A percentile compares a stretch with the other conserved stretches of the same genome.
These are phyloP conservation scores for Aschersonia sp. DNA, from an alignment of 2,329 filamentous ascomycete genomes.

Conservation along the genomic window DNA sequence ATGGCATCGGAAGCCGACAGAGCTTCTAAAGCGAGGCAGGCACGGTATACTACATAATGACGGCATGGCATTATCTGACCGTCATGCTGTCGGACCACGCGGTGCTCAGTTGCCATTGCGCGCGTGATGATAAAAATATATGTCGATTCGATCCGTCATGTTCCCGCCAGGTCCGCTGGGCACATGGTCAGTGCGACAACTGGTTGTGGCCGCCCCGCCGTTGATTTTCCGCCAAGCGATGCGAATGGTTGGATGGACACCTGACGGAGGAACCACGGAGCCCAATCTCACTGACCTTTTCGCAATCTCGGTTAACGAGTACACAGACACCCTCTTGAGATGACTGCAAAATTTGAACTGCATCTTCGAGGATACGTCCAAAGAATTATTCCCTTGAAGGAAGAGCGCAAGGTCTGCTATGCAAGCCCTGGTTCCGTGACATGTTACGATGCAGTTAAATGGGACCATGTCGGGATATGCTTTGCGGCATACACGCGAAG, in stretches of 20 bases:
- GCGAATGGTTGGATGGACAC: conserved; percentile 1
- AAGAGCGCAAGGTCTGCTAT: neutral
- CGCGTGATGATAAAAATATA: neutral
- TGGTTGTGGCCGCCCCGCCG: neutral
- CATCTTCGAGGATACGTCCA: neutral
- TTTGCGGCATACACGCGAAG: neutral
- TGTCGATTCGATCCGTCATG: neutral
- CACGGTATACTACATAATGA: neutral
- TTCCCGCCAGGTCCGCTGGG: neutral
- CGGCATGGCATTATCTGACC: neutral
- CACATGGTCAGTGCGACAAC: conserved; percentile 2
- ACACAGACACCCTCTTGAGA: neutral
- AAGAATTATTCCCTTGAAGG: neutral
- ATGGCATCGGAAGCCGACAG: neutral
- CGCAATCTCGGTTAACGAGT: conserved; percentile 2
- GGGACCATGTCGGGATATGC: neutral
- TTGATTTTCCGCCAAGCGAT: conserved; percentile 2
- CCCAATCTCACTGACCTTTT: neutral
- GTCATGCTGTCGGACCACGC: neutral
- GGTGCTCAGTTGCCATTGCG: neutral
- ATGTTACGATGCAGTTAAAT: neutral
- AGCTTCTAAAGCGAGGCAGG: neutral
- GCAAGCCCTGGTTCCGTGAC: neutral
- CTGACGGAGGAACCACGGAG: neutral
- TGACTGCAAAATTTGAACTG: neutral